Evolutionary conservation across 331 rosid genomes (phyloP), one percentile per base, ranked within the genome.

Genomic region (Quercus phellos): DNA sequence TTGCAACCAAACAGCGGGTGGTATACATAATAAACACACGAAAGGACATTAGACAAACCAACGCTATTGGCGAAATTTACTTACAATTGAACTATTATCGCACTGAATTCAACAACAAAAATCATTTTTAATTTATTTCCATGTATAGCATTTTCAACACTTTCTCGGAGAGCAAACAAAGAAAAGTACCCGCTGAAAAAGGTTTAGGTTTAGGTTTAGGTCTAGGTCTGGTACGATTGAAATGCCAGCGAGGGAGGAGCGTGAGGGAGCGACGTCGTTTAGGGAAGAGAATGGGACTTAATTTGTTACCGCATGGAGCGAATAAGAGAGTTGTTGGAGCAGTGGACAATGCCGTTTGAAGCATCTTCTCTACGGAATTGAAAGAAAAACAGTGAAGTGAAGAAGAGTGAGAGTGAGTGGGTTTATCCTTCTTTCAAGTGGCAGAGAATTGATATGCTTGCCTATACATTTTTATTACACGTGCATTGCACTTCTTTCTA

Each of bases 281-380:
- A 82, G 80, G 56, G 84, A 80, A 84, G 74, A 85, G 74, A 61
- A 94, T 79, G 73, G 91, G 88, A 66, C 81, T 88, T 83, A 90
- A 85, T 18, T 83, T 82, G 68, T 69, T 61, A 51, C 81, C 74
- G 2, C 21, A 18, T n/a, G 97, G 86, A 38, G 79, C 81, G 70
- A 84, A 67, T 11, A 89, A 77, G 70, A 84, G 61, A 11, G 85
- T 83, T 22, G 86, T 75, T 58, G 88, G 81, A 55, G 82, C 74
- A 19, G 91, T 78, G 26, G 89, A 78, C 13, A 82, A 80, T 34
- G 87, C 84, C 77, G 82, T 74, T 43, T 80, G 83, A 79, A 88
- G 87, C 27, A 88, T 74, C 93, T 12, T 22, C 32, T 58, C 29
- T 9, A 12, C 27, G 14, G 27, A 56, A 21, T 26, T 21, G 63